Evolutionary conservation across 805 yeast genomes (phyloP).

Genomic region (Tetrapisispora taiwanensis): DNA sequence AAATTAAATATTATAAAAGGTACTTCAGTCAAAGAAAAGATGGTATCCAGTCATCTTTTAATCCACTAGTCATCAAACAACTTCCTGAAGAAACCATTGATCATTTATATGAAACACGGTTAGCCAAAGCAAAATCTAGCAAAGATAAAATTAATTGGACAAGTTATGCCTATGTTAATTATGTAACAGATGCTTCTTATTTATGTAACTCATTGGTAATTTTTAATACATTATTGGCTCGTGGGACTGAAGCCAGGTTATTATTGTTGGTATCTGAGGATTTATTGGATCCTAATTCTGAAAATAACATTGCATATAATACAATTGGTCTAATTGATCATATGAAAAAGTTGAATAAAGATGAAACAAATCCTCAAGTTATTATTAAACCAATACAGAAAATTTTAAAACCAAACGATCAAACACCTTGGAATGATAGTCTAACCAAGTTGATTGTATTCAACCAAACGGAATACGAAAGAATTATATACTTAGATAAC

Average conservation of each 20-base stretch:
- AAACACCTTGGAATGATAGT: slow-evolving; percentile 37
- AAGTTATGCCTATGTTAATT: slow-evolving; percentile 47
- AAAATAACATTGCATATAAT: neutral
- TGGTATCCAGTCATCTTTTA: slow-evolving; percentile 14
- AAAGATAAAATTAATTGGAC: slow-evolving; percentile 31
- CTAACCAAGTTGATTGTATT: slow-evolving; percentile 49
- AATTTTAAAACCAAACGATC: slow-evolving; percentile 17
- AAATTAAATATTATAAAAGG: slow-evolving; percentile 21
- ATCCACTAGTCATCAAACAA: slow-evolving; percentile 25
- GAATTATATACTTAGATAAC: slow-evolving; percentile 49
- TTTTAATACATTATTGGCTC: slow-evolving; percentile 31
- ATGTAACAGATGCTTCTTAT: slow-evolving; percentile 45
- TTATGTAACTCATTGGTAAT: slow-evolving; percentile 45
- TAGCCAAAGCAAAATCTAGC: slow-evolving; percentile 7
- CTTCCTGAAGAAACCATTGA: slow-evolving; percentile 21
- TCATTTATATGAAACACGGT: slow-evolving; percentile 10
- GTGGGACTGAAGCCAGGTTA: slow-evolving; percentile 36
- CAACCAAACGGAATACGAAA: slow-evolving; percentile 38
- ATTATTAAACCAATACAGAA: slow-evolving; percentile 18
- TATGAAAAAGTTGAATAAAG: slow-evolving; percentile 6
- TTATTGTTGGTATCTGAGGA: slow-evolving; percentile 35
- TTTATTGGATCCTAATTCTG: slow-evolving; percentile 10
- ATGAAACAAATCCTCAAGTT: slow-evolving; percentile 16
- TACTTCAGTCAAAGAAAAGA: slow-evolving; percentile 22
- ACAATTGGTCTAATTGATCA: neutral